These are phyloP conservation scores for Colletotrichum coccodes DNA, from an alignment of 2,329 filamentous ascomycete species.

Conservation along the genomic window DNA sequence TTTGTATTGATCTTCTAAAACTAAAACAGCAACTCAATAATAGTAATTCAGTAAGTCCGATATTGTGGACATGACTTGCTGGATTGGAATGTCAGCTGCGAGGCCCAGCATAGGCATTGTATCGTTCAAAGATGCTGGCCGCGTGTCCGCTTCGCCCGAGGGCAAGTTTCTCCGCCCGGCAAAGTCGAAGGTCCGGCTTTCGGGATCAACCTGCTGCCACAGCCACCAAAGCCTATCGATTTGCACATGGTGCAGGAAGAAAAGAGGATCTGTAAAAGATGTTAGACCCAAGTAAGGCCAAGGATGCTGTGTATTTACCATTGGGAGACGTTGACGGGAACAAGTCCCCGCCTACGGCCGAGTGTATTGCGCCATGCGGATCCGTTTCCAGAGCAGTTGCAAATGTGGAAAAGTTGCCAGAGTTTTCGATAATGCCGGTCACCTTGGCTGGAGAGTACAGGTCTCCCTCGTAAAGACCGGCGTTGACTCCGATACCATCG, in stretches of 20 bases:
- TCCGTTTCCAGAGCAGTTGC: conserved; percentile 37
- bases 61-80: conserved; percentile 30
- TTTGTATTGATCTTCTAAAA: neutral
- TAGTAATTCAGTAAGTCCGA: conserved; percentile 16
- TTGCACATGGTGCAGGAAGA: conserved; percentile 36
- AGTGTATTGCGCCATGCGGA: conserved; percentile 41
- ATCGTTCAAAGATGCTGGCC: conserved; percentile 25
- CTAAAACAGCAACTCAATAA: conserved; percentile 5
- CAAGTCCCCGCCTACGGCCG: conserved; percentile 40
- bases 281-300: neutral
- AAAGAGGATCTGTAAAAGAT: conserved; percentile 32
- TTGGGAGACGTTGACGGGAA: conserved; percentile 39
- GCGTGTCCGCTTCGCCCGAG: neutral
- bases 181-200: conserved; percentile 20
- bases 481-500: conserved; percentile 17
- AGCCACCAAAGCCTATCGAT: conserved; percentile 36
- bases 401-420: conserved; percentile 28
- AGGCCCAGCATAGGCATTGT: conserved; percentile 27
- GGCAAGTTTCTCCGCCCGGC: conserved; percentile 7
- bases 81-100: conserved; percentile 22
- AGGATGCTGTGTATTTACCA: neutral
- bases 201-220: conserved; percentile 31
- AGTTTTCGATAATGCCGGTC: conserved; percentile 16
- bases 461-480: neutral
- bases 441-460: conserved; percentile 28